Percentiles rank a stretch among this genome's conserved stretches.
These are phyloP conservation scores for Neonectria punicea DNA, from an alignment of 2,329 filamentous ascomycete genomes.

Conservation along the genomic window DNA sequence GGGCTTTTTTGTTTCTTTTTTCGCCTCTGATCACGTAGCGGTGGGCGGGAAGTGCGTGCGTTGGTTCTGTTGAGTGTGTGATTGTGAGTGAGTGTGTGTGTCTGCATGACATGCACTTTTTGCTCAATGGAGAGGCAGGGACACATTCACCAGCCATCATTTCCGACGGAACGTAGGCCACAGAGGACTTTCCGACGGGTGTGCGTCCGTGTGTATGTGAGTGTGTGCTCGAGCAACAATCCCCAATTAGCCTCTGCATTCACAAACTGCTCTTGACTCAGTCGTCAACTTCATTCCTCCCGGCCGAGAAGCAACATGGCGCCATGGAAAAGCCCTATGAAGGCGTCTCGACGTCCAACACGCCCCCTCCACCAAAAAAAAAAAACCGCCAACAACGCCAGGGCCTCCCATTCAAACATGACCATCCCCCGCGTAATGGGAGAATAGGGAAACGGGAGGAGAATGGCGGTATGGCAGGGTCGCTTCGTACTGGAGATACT, in stretches of 20 bases:
- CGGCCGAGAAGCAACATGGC: neutral
- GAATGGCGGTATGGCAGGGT: no score
- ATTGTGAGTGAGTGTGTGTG: neutral
- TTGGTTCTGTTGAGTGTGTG: constrained; percentile 23
- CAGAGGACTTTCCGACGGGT: neutral
- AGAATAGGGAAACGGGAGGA: no score
- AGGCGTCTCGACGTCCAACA: neutral
- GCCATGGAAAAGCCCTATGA: neutral
- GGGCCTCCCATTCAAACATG: no score
- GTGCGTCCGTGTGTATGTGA: neutral
- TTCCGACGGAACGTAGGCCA: constrained; percentile 20
- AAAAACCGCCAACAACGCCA: no score
- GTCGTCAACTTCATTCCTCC: neutral
- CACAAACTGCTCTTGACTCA: neutral
- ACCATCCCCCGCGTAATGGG: no score
- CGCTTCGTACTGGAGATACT: neutral
- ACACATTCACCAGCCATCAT: constrained; percentile 33
- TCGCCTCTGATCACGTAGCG: no score
- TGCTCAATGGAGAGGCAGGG: constrained; percentile 25
- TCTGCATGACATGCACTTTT: constrained; percentile 32
- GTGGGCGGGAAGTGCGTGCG: constrained; percentile 6
- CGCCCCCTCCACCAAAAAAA: neutral
- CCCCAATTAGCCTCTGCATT: neutral
- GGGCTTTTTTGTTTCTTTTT: neutral
- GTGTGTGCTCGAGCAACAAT: neutral